phyloP scores from a whole-genome alignment of 176 grass and related monocot genomes.

The Melocanna baccifera region DNA sequence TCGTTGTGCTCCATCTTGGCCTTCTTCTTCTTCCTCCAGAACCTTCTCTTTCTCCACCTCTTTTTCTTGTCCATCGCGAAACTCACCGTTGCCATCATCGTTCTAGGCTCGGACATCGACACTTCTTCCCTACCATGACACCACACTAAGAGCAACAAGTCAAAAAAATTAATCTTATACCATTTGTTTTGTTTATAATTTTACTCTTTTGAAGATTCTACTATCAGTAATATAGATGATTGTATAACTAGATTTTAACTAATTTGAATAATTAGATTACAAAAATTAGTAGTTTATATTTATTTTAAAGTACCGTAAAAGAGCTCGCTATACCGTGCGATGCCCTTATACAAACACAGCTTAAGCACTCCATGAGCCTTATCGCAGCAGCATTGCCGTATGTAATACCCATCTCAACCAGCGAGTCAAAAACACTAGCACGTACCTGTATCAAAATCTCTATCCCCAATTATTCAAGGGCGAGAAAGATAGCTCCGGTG shows the following conservation, averaged over 20 bases:
- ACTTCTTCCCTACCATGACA: constrained; percentile 23
- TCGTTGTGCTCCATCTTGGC: constrained; percentile 6
- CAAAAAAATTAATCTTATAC: too few relatives aligned
- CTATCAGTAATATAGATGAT: too few relatives aligned
- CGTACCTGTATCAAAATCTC: neutral
- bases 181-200: too few relatives aligned
- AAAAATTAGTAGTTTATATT: too few relatives aligned
- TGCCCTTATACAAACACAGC: too few relatives aligned
- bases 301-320: too few relatives aligned
- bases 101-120: constrained; percentile 1
- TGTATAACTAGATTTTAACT: too few relatives aligned
- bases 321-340: too few relatives aligned
- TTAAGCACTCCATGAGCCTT: too few relatives aligned
- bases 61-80: constrained; percentile 28
- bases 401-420: too few relatives aligned
- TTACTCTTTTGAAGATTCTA: too few relatives aligned
- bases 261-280: too few relatives aligned
- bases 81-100: neutral
- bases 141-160: constrained; percentile 1
- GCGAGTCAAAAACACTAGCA: neutral
- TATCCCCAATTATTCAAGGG: neutral
- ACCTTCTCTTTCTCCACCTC: constrained; percentile 39
- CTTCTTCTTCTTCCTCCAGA: constrained; percentile 59
- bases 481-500: neutral
- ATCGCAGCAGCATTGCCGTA: neutral